Conservation (phyloP, 495 filamentous ascomycete species). For the Penicillium desertorum region DNA sequence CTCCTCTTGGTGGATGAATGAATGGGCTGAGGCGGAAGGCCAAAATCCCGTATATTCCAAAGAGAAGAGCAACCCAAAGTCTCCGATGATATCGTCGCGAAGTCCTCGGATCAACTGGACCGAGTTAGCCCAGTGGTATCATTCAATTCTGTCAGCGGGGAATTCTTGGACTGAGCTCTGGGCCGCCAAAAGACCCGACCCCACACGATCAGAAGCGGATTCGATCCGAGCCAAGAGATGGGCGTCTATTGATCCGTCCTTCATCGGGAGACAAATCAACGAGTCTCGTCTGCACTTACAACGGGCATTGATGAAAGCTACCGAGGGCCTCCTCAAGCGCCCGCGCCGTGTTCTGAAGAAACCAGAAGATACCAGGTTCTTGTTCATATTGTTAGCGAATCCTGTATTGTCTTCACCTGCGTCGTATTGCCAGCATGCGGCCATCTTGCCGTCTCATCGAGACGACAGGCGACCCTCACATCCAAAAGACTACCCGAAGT, state of each 20-base stretch:
- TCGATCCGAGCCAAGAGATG: slow-evolving; percentile 27
- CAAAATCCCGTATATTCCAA: slow-evolving; percentile 25
- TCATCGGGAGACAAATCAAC: slow-evolving; percentile 60
- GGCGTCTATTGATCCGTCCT: slow-evolving; percentile 35
- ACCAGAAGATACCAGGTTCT: slow-evolving; percentile 72
- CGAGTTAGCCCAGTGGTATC: slow-evolving; percentile 72
- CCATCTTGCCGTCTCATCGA: slow-evolving; percentile 12
- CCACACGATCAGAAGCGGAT: slow-evolving; percentile 31
- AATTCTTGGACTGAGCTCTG: slow-evolving; percentile 55
- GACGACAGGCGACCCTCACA: slow-evolving; percentile 34
- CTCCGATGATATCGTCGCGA: slow-evolving; percentile 54
- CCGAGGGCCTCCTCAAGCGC: slow-evolving; percentile 81
- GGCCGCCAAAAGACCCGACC: slow-evolving; percentile 40
- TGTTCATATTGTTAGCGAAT: slow-evolving; percentile 83
- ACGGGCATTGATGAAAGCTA: slow-evolving; percentile 73
- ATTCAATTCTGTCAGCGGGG: slow-evolving; percentile 65
- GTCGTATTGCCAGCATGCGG: slow-evolving; percentile 8
- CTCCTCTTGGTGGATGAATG: slow-evolving; percentile 79
- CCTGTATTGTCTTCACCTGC: slow-evolving; percentile 60
- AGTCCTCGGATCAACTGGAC: slow-evolving; percentile 77
- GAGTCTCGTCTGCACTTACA: slow-evolving; percentile 69
- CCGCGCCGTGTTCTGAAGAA: slow-evolving; percentile 69
- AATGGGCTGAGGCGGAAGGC: slow-evolving; percentile 34
- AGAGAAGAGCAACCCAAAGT: slow-evolving; percentile 26
- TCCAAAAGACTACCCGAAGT: slow-evolving; percentile 24